Evolutionary conservation across 805 yeast genomes (phyloP), one percentile per base, ranked within the genome.

Genomic region (Starmerella cellae): DNA sequence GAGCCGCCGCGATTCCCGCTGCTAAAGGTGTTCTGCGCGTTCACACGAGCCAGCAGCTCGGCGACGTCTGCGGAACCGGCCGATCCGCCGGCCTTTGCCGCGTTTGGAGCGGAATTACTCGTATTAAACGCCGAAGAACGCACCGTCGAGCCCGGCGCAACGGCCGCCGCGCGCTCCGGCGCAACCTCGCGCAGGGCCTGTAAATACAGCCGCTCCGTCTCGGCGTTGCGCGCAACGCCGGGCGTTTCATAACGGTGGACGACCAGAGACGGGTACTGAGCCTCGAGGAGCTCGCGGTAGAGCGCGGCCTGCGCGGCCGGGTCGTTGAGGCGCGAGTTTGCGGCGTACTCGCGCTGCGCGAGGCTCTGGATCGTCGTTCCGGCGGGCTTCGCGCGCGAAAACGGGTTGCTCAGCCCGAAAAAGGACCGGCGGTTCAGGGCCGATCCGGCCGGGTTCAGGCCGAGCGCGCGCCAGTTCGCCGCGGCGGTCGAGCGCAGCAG

Each of bases 201-300:
- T 45, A 77, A 67, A 60, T 91, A 91, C 30, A 82, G 66, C 48
- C 70, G 71, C 41, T 84, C 76, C 64, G 96, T 82, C 49, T 81
- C 93, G 2, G 75, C 70, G 43, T 82, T 77, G 11, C 79, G 66
- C 9, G 94, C 91, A 42, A 91, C 82, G n/a, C 95, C 95, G 0
- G 91, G 81, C 8, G 93, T 81, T 60, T 93, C 97, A 59, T 74
- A 93, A 46, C 99, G 73, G 44, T 91, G 79, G n/a, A 88, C 84
- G 5, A 91, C 95, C 42, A 88, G 79, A 55, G 85, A 94, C n/a
- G 98, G 97, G 58, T 84, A 91, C 62, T 82, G 82, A 42, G 88
- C 72, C 44, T 73, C 73, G 49, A 91, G 61, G 37, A 91, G 66
- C 13, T 75, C 69, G 48, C 73, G 71, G 65, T 91, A 91, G 55